phyloP scores from a whole-genome alignment of 2,329 filamentous ascomycete genomes.

The Chlorencoelia australis region DNA sequence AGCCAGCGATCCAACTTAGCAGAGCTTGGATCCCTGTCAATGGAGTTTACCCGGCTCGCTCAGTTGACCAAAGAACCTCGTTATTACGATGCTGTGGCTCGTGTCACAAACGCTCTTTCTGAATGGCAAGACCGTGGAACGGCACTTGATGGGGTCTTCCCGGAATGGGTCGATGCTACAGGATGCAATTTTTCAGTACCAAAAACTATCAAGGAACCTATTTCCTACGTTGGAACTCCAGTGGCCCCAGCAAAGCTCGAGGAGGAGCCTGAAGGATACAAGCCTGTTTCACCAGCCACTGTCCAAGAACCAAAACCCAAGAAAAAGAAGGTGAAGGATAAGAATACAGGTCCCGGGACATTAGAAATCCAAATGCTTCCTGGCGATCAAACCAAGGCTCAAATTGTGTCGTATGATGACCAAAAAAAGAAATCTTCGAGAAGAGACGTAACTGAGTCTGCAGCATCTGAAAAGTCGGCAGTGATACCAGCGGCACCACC shows the following conservation, averaged over 20 bases:
- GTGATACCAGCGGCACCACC: not conserved
- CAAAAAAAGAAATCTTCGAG: slow-evolving; percentile 9
- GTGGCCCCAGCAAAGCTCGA: slow-evolving; percentile 7
- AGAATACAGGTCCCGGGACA: slow-evolving; percentile 6
- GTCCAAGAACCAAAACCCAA: slow-evolving; percentile 16
- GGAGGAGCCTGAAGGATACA: slow-evolving; percentile 23
- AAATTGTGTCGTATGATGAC: slow-evolving; percentile 19
- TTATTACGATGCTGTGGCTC: slow-evolving; percentile 84
- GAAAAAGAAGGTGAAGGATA: slow-evolving; percentile 10
- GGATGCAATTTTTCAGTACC: slow-evolving; percentile 51
- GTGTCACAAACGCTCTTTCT: slow-evolving; percentile 72
- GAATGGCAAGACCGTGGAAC: slow-evolving; percentile 56
- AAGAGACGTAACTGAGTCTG: slow-evolving; percentile 9
- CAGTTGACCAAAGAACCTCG: slow-evolving; percentile 73
- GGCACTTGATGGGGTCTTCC: slow-evolving; percentile 74
- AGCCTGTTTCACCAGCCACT: slow-evolving; percentile 13
- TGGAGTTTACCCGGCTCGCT: slow-evolving; percentile 84
- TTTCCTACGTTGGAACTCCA: slow-evolving; percentile 6
- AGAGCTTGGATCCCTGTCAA: slow-evolving; percentile 55
- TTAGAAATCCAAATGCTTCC: slow-evolving; percentile 24
- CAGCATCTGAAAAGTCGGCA: slow-evolving; percentile 1
- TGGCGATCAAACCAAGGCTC: slow-evolving; percentile 18
- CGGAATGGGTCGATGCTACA: slow-evolving; percentile 64
- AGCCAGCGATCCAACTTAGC: slow-evolving; percentile 44
- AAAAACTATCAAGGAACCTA: not conserved